These are phyloP conservation scores for Chaetomium tenue DNA, from an alignment of 495 filamentous ascomycete genomes.

Conservation along the genomic window DNA sequence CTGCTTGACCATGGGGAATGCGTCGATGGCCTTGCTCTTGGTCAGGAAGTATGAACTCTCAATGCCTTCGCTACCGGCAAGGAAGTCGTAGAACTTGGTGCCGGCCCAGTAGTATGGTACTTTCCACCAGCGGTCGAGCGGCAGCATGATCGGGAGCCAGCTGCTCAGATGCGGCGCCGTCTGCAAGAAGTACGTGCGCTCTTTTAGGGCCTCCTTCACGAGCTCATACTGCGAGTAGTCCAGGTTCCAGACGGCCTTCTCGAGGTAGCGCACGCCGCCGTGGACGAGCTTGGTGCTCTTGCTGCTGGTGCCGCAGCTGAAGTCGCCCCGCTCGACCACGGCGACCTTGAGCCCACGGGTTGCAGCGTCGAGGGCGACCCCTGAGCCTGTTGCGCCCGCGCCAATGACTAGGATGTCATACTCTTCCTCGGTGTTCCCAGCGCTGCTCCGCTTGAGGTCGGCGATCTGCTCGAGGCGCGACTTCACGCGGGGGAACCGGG, in stretches of 20 bases:
- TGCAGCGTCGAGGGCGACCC: slow-evolving; percentile 90
- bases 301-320: slow-evolving; percentile 87
- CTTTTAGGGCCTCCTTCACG: slow-evolving; percentile 91
- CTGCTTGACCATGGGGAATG: slow-evolving; percentile 95
- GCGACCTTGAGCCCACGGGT: slow-evolving; percentile 92
- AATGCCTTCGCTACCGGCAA: slow-evolving; percentile 93
- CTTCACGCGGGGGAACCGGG: slow-evolving; percentile 77
- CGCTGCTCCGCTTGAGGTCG: slow-evolving; percentile 52
- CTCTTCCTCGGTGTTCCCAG: slow-evolving; percentile 40
- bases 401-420: slow-evolving; percentile 94
- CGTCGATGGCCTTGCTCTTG: slow-evolving; percentile 88
- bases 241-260: slow-evolving; percentile 95
- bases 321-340: slow-evolving; percentile 93
- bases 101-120: slow-evolving; percentile 96
- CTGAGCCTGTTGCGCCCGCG: slow-evolving; percentile 86
- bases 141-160: slow-evolving; percentile 98
- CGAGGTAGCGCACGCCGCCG: slow-evolving; percentile 91
- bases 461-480: slow-evolving; percentile 64
- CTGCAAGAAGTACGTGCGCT: slow-evolving; percentile 92
- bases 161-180: slow-evolving; percentile 92
- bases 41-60: slow-evolving; percentile 97
- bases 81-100: slow-evolving; percentile 91
- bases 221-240: slow-evolving; percentile 94
- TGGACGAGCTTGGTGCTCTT: slow-evolving; percentile 98
- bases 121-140: slow-evolving; percentile 95